A percentile compares a stretch with the other conserved stretches of the same genome.
These are phyloP conservation scores for Cladosporium colombiae DNA, from an alignment of 2,329 filamentous ascomycete genomes.

Conservation along the genomic window DNA sequence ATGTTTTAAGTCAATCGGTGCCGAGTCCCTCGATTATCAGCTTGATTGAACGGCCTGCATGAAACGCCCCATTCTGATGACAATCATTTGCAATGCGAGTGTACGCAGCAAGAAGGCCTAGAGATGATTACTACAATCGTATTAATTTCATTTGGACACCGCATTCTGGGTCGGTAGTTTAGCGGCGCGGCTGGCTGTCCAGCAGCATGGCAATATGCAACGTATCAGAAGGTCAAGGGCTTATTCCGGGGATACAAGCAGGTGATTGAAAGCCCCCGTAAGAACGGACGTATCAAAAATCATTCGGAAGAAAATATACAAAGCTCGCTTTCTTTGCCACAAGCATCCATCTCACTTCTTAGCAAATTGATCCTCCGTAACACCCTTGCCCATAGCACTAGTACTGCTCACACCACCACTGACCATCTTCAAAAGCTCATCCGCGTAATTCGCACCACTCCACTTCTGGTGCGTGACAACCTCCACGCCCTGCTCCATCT, in stretches of 20 bases:
- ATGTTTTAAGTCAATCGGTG: background rate
- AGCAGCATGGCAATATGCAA: background rate
- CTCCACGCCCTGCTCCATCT: conserved; percentile 87
- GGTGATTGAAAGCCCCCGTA: background rate
- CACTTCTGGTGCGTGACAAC: conserved; percentile 99
- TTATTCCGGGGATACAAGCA: background rate
- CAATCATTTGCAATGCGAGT: background rate
- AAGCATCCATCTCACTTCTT: conserved; percentile 8
- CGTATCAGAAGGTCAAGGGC: background rate
- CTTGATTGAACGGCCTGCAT: background rate
- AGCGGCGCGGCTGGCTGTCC: background rate
- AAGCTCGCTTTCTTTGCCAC: background rate
- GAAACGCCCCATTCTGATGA: background rate
- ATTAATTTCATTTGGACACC: background rate
- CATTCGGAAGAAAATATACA: background rate
- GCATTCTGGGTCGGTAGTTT: background rate
- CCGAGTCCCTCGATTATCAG: background rate
- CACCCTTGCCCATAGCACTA: conserved; percentile 94
- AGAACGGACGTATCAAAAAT: background rate
- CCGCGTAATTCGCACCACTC: conserved; percentile 91
- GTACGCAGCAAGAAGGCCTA: background rate
- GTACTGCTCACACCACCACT: conserved; percentile 89
- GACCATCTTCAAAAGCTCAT: conserved; percentile 96
- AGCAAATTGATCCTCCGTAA: conserved; percentile 92
- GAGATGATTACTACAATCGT: background rate